Conservation (phyloP, 2,329 filamentous ascomycete species). For the Blastomyces emzantsi region DNA sequence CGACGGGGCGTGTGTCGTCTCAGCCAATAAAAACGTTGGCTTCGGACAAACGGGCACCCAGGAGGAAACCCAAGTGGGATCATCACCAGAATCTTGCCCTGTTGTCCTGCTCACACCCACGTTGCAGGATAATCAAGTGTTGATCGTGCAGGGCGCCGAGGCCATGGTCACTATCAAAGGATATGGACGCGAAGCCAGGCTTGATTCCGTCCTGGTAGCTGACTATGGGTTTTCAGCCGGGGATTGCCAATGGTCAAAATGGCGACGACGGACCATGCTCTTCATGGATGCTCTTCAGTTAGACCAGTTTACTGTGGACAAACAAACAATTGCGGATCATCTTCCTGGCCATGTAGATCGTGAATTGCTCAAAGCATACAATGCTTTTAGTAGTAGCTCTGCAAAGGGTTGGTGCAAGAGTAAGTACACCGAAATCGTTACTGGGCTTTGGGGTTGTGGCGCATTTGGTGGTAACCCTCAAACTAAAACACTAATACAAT, state of each 20-base stretch:
- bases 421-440: slow-evolving; percentile 11
- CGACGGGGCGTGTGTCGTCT: slow-evolving; percentile 13
- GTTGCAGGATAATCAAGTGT: slow-evolving; percentile 9
- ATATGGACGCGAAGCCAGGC: slow-evolving; percentile 11
- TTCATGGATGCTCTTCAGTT: slow-evolving; percentile 15
- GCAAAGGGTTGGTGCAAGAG: neutral
- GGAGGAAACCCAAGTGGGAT: slow-evolving; percentile 12
- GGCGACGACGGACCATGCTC: slow-evolving; percentile 12
- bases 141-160: slow-evolving; percentile 14
- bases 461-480: slow-evolving; percentile 14
- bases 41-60: slow-evolving; percentile 14
- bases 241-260: neutral
- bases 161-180: slow-evolving; percentile 11
- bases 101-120: slow-evolving; percentile 9
- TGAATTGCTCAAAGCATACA: slow-evolving; percentile 12
- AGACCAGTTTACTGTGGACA: slow-evolving; percentile 7
- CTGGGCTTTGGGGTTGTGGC: slow-evolving; percentile 15
- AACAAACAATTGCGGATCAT: slow-evolving; percentile 9
- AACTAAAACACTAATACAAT: slow-evolving; percentile 13
- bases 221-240: neutral
- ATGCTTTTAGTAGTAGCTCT: slow-evolving; percentile 7
- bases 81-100: slow-evolving; percentile 12
- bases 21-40: slow-evolving; percentile 14
- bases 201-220: slow-evolving; percentile 2
- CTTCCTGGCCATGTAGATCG: slow-evolving; percentile 12